These are phyloP conservation scores for Geum urbanum DNA, from an alignment of 306 rosid species.

Conservation along the genomic window DNA sequence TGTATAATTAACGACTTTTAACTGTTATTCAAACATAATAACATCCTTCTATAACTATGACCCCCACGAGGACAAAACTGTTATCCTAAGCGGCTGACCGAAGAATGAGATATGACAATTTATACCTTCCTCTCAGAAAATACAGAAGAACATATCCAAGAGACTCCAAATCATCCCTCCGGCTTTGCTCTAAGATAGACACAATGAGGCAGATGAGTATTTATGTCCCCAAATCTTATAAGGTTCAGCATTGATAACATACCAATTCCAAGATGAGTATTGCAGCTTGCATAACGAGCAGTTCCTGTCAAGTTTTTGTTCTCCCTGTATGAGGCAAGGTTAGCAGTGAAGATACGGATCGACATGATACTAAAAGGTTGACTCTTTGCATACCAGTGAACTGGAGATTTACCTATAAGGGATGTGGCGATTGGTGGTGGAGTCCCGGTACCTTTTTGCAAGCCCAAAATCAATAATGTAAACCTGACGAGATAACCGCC, in stretches of 20 bases:
- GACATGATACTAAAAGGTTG: background rate
- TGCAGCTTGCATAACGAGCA: constrained; percentile 97
- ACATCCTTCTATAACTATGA: background rate
- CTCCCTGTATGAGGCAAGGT: constrained; percentile 46
- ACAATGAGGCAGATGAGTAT: constrained; percentile 14
- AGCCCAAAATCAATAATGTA: constrained; percentile 91
- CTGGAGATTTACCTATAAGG: constrained; percentile 59
- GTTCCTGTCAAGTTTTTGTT: constrained; percentile 91
- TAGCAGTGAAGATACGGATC: constrained; percentile 15
- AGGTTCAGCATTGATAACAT: constrained; percentile 28
- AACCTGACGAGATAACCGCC: constrained; percentile 43
- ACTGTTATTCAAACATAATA: background rate
- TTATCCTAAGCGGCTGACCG: background rate
- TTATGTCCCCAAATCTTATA: background rate
- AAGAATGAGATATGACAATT: constrained; percentile 18
- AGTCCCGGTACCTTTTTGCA: constrained; percentile 85
- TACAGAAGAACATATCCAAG: constrained; percentile 94
- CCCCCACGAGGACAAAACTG: background rate
- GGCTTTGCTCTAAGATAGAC: constrained; percentile 78
- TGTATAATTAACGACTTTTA: background rate
- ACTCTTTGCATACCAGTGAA: background rate
- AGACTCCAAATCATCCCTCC: constrained; percentile 97
- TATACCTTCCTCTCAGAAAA: constrained; percentile 93
- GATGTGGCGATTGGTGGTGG: constrained; percentile 80
- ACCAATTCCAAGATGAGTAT: constrained; percentile 98